Evolutionary conservation across 805 yeast genomes (phyloP).

Genomic region (Candida yuanshanica): DNA sequence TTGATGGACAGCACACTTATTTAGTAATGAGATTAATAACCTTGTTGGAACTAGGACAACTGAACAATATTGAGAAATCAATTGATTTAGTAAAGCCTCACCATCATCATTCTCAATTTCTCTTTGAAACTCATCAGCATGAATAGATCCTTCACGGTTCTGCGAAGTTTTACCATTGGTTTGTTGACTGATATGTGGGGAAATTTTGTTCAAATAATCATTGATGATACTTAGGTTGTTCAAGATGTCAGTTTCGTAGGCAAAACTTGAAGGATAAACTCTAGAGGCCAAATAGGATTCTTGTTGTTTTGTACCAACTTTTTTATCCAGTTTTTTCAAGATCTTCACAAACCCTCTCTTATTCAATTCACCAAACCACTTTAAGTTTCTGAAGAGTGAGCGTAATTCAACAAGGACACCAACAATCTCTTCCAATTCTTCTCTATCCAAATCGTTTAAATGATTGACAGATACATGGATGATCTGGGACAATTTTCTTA

Average conservation of each 20-base stretch:
- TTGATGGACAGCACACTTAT: slow-evolving; percentile 55
- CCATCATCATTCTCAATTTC: slow-evolving; percentile 39
- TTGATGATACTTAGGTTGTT: slow-evolving; percentile 49
- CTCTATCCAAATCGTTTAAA: slow-evolving; percentile 41
- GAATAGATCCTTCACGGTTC: slow-evolving; percentile 6
- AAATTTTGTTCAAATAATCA: slow-evolving; percentile 44
- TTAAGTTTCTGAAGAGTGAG: slow-evolving; percentile 70
- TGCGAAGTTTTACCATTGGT: slow-evolving; percentile 1
- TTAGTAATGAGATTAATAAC: slow-evolving; percentile 52
- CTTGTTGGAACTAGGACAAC: slow-evolving; percentile 48
- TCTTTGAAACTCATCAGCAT: slow-evolving; percentile 18
- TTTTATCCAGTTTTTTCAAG: slow-evolving; percentile 85
- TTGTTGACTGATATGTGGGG: slow-evolving; percentile 31
- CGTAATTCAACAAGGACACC: slow-evolving; percentile 72
- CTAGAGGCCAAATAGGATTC: slow-evolving; percentile 56
- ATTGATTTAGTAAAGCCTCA: slow-evolving; percentile 35
- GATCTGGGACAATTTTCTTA: slow-evolving; percentile 41
- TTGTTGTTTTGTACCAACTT: slow-evolving; percentile 56
- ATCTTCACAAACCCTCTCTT: slow-evolving; percentile 87
- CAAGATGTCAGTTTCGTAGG: slow-evolving; percentile 58
- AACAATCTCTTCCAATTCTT: slow-evolving; percentile 53
- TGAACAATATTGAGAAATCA: slow-evolving; percentile 39
- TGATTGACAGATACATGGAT: slow-evolving; percentile 27
- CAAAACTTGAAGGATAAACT: slow-evolving; percentile 69
- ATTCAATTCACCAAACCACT: slow-evolving; percentile 92